phyloP scores from a whole-genome alignment of 2,329 filamentous ascomycete genomes.

The Claviceps monticola region DNA sequence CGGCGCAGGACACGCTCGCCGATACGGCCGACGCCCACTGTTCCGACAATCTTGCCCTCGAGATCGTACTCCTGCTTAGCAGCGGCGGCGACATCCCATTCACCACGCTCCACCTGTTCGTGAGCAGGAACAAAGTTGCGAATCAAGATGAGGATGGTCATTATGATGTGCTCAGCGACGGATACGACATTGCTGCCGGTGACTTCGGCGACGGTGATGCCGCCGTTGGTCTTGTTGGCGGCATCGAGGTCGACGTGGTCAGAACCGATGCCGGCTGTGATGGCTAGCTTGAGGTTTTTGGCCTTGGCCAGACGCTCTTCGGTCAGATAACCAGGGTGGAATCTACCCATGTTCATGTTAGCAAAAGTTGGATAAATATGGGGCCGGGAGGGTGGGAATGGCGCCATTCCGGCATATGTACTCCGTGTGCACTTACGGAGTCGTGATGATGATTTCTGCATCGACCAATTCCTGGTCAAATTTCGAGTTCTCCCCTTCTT shows the following conservation, averaged over 20 bases:
- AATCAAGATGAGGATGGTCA: slow-evolving; percentile 93
- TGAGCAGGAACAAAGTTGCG: slow-evolving; percentile 98
- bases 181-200: slow-evolving; percentile 98
- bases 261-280: slow-evolving; percentile 95
- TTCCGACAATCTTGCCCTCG: slow-evolving; percentile 94
- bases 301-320: slow-evolving; percentile 92
- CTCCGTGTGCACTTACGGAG: slow-evolving; percentile 47
- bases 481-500: slow-evolving; percentile 82
- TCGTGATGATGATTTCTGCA: slow-evolving; percentile 97
- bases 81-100: slow-evolving; percentile 90
- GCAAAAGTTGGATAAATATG: background rate
- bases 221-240: slow-evolving; percentile 96
- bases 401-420: no score
- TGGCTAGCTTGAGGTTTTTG: slow-evolving; percentile 95
- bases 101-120: slow-evolving; percentile 76
- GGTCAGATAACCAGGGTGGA: slow-evolving; percentile 96
- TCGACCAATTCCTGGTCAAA: slow-evolving; percentile 95
- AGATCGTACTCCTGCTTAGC: slow-evolving; percentile 99
- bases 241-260: slow-evolving; percentile 96
- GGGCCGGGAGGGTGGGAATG: no score
- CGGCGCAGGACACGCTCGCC: slow-evolving; percentile 94
- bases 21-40: slow-evolving; percentile 92
- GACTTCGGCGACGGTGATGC: slow-evolving; percentile 92
- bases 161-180: slow-evolving; percentile 96
- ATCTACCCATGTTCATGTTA: slow-evolving; percentile 35